A percentile compares a stretch with the other conserved stretches of the same genome.
These are phyloP conservation scores for Gnomoniopsis sp. DNA, from an alignment of 2,329 filamentous ascomycete genomes.

Conservation along the genomic window DNA sequence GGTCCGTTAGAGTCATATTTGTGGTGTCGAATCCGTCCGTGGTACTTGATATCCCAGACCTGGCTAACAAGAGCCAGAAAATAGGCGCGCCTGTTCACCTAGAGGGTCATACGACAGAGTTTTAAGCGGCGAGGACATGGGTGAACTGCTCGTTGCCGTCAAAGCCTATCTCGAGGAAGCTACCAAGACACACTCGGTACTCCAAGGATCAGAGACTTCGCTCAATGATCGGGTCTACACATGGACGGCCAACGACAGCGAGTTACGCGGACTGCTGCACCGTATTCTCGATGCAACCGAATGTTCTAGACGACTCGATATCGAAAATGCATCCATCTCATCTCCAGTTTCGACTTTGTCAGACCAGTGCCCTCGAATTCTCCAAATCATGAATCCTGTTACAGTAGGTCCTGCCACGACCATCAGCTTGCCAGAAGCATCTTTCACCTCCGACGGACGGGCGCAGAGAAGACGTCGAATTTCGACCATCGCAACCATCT, in stretches of 20 bases:
- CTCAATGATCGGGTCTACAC: neutral
- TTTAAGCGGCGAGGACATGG: neutral
- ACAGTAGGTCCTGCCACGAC: conserved; percentile 6
- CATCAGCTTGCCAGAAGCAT: neutral
- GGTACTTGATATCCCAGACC: neutral
- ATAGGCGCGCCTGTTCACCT: neutral
- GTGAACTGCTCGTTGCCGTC: neutral
- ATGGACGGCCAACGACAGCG: neutral
- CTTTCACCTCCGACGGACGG: neutral
- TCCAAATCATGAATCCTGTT: neutral
- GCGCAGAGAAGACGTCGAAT: neutral
- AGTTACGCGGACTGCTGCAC: conserved; percentile 2
- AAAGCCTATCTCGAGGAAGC: neutral
- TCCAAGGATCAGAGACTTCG: neutral
- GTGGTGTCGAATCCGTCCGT: too few species aligned
- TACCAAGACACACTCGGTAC: neutral
- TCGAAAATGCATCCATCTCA: neutral
- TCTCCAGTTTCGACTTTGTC: neutral
- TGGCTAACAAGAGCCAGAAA: neutral
- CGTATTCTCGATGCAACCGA: neutral
- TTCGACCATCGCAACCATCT: neutral
- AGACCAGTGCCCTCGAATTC: neutral
- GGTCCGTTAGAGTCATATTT: neutral
- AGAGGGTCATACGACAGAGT: neutral
- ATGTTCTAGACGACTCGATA: neutral